Conservation (phyloP, 192 early-diverging fungal genomes). For the Podila horticola region DNA sequence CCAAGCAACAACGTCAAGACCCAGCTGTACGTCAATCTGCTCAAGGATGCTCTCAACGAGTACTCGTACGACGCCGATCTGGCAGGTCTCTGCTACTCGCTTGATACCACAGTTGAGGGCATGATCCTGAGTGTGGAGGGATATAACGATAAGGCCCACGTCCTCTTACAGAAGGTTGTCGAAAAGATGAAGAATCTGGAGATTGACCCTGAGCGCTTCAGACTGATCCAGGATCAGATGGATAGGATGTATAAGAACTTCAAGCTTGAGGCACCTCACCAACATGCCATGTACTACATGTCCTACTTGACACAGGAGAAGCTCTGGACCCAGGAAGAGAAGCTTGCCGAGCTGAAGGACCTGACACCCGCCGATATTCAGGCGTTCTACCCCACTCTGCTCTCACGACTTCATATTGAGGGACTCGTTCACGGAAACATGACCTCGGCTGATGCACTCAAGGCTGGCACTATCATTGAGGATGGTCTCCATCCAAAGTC, state of each 20-base stretch:
- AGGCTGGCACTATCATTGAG: constrained; percentile 67
- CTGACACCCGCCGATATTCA: constrained; percentile 80
- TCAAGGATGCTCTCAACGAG: constrained; percentile 88
- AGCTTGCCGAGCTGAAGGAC: constrained; percentile 73
- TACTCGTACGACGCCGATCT: constrained; percentile 91
- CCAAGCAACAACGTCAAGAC: constrained; percentile 77
- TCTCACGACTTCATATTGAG: constrained; percentile 78
- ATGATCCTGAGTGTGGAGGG: constrained; percentile 78
- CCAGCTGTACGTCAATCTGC: constrained; percentile 76
- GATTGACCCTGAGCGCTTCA: constrained; percentile 79
- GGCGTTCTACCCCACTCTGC: constrained; percentile 78
- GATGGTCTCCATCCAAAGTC: constrained; percentile 67
- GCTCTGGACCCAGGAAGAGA: constrained; percentile 84
- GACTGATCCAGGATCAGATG: constrained; percentile 82
- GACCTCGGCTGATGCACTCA: constrained; percentile 70
- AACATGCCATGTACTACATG: constrained; percentile 81
- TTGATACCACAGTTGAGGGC: constrained; percentile 78
- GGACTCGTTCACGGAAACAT: constrained; percentile 92
- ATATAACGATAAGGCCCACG: constrained; percentile 88
- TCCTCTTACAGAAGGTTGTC: constrained; percentile 77
- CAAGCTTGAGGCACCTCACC: constrained; percentile 79
- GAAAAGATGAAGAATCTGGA: constrained; percentile 70
- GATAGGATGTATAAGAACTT: constrained; percentile 81
- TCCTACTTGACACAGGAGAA: constrained; percentile 80
- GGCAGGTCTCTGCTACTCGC: constrained; percentile 83